Conservation (phyloP, 306 rosid species). For the Ziziphus jujuba region DNA sequence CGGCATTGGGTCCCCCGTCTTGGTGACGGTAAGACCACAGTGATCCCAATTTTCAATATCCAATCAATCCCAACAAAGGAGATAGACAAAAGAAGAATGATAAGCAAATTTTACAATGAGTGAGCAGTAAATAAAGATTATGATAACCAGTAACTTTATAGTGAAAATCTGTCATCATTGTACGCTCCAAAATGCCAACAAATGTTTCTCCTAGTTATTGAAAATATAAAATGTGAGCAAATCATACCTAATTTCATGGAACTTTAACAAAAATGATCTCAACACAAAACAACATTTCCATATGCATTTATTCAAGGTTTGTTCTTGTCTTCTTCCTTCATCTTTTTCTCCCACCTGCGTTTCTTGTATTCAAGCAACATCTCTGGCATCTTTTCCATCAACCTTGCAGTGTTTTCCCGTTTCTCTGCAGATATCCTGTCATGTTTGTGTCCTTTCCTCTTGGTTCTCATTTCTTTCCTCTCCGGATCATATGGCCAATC, state of each 20-base stretch:
- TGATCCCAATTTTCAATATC: too few relatives aligned
- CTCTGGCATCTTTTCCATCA: slow-evolving; percentile 87
- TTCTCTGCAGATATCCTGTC: slow-evolving; percentile 79
- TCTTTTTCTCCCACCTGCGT: slow-evolving; percentile 90
- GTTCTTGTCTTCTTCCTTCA: slow-evolving; percentile 89
- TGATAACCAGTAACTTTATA: not conserved
- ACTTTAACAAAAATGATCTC: not conserved
- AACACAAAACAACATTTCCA: not conserved
- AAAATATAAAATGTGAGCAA: not conserved
- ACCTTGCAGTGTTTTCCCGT: slow-evolving; percentile 68
- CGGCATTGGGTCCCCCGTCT: too few relatives aligned
- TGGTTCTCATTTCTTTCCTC: slow-evolving; percentile 79
- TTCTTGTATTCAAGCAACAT: slow-evolving; percentile 78
- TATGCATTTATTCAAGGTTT: slow-evolving; percentile 31
- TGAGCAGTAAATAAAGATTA: too few relatives aligned
- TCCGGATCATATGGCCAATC: slow-evolving; percentile 81
- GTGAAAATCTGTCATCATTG: not conserved
- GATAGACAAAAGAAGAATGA: too few relatives aligned
- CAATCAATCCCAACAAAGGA: too few relatives aligned
- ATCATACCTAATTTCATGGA: slow-evolving; percentile 7
- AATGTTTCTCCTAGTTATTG: slow-evolving; percentile 1
- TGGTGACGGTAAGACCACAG: too few relatives aligned
- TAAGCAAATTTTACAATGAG: too few relatives aligned
- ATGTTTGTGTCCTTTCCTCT: slow-evolving; percentile 84
- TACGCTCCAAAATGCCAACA: not conserved